Percentiles rank a stretch among this genome's conserved stretches.
phyloP scores from a whole-genome alignment of 768 basidiomycete genomes.

The Zangia roseola region DNA sequence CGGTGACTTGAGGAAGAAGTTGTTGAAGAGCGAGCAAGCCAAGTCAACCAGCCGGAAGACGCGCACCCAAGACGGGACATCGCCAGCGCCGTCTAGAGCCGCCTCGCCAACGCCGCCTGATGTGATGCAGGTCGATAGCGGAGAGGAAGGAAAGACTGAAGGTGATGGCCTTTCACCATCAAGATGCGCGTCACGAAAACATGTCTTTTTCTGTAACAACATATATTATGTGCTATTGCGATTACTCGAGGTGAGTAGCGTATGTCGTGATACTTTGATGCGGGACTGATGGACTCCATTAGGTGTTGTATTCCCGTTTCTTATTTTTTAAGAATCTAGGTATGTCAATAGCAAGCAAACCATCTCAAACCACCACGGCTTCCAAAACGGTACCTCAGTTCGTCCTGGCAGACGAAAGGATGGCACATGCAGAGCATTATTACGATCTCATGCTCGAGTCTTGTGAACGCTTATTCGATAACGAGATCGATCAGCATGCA shows the following conservation, averaged over 20 bases:
- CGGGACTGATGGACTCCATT: constrained; percentile 2
- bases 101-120: constrained; percentile 60
- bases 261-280: background rate
- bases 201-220: constrained; percentile 85
- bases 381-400: constrained; percentile 27
- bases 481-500: constrained; percentile 78
- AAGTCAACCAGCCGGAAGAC: constrained; percentile 65
- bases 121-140: constrained; percentile 33
- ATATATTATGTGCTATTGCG: constrained; percentile 84
- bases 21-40: constrained; percentile 81
- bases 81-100: constrained; percentile 58
- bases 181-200: constrained; percentile 41
- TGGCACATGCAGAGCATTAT: constrained; percentile 58
- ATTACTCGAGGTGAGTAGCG: constrained; percentile 70
- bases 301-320: constrained; percentile 85
- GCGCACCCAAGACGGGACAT: constrained; percentile 48
- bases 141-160: constrained; percentile 28
- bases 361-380: constrained; percentile 10
- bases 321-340: constrained; percentile 75
- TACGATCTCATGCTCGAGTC: constrained; percentile 84
- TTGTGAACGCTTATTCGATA: constrained; percentile 89
- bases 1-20: constrained; percentile 74
- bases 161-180: constrained; percentile 20
- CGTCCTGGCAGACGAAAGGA: constrained; percentile 32
- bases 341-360: constrained; percentile 39